phyloP scores from a whole-genome alignment of 2,329 filamentous ascomycete genomes.

The Aspergillus neotritici region DNA sequence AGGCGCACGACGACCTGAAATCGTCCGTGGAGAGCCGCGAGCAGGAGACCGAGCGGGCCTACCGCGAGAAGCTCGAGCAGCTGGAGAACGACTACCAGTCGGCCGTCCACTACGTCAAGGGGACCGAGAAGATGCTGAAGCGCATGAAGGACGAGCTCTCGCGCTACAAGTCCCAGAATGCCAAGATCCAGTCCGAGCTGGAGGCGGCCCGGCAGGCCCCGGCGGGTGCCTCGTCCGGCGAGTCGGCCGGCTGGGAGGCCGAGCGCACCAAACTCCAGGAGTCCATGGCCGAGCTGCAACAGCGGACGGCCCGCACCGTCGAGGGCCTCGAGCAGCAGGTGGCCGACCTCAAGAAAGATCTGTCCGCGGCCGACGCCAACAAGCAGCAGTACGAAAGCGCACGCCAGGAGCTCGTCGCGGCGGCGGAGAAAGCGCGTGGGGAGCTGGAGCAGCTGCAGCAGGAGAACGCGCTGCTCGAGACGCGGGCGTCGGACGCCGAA shows the following conservation, averaged over 20 bases:
- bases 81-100: conserved; percentile 97
- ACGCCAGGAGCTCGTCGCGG: conserved; percentile 53
- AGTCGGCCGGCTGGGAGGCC: conserved; percentile 62
- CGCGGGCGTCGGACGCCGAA: conserved; percentile 82
- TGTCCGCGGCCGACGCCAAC: conserved; percentile 60
- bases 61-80: conserved; percentile 87
- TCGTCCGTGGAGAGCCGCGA: conserved; percentile 69
- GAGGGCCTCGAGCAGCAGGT: conserved; percentile 67
- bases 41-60: conserved; percentile 80
- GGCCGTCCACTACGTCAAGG: conserved; percentile 95
- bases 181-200: conserved; percentile 76
- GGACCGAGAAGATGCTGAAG: conserved; percentile 97
- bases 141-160: conserved; percentile 97
- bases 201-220: conserved; percentile 56
- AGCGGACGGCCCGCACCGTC: conserved; percentile 61
- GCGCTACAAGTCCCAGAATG: conserved; percentile 83
- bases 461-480: conserved; percentile 76
- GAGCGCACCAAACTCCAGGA: conserved; percentile 64
- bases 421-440: conserved; percentile 51
- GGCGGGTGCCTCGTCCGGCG: conserved; percentile 37
- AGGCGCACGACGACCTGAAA: conserved; percentile 81
- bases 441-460: conserved; percentile 77
- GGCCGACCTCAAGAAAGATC: conserved; percentile 60
- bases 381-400: conserved; percentile 55
- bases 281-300: conserved; percentile 64